Evolutionary conservation across 495 filamentous ascomycete genomes (phyloP).

Genomic region (Barbatosphaeria neglecta): DNA sequence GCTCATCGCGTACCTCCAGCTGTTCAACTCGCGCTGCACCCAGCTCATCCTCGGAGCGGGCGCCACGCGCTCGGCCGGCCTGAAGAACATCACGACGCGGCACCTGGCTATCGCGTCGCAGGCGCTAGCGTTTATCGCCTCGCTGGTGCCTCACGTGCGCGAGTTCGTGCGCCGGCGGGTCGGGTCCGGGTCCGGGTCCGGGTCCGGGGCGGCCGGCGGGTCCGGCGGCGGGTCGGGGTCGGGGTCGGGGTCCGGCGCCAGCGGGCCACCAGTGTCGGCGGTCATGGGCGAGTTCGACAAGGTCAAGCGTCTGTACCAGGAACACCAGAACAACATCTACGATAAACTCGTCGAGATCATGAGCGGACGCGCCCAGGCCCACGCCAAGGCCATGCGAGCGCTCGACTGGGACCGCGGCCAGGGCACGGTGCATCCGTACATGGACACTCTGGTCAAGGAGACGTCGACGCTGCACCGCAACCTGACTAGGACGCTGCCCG

Average conservation of each 20-base stretch:
- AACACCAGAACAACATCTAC: slow-evolving; percentile 87
- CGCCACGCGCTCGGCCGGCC: slow-evolving; percentile 76
- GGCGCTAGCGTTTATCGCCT: slow-evolving; percentile 75
- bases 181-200: slow-evolving; percentile 25
- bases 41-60: slow-evolving; percentile 94
- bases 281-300: slow-evolving; percentile 89
- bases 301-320: slow-evolving; percentile 74
- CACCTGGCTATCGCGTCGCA: slow-evolving; percentile 90
- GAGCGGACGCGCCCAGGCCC: slow-evolving; percentile 60
- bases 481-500: slow-evolving; percentile 71
- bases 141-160: slow-evolving; percentile 78
- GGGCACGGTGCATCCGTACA: slow-evolving; percentile 51
- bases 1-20: slow-evolving; percentile 52
- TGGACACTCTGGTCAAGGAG: slow-evolving; percentile 86
- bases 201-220: not conserved
- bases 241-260: not conserved
- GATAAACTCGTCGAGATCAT: slow-evolving; percentile 96
- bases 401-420: slow-evolving; percentile 57
- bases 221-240: slow-evolving; percentile 36
- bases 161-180: slow-evolving; percentile 81
- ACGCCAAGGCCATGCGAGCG: slow-evolving; percentile 63
- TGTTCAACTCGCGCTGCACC: slow-evolving; percentile 88
- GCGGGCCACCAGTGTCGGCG: slow-evolving; percentile 16
- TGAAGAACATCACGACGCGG: slow-evolving; percentile 94
- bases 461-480: slow-evolving; percentile 82